phyloP scores from a whole-genome alignment of 139 green algal species.

The Edaphochlamys debaryana region DNA sequence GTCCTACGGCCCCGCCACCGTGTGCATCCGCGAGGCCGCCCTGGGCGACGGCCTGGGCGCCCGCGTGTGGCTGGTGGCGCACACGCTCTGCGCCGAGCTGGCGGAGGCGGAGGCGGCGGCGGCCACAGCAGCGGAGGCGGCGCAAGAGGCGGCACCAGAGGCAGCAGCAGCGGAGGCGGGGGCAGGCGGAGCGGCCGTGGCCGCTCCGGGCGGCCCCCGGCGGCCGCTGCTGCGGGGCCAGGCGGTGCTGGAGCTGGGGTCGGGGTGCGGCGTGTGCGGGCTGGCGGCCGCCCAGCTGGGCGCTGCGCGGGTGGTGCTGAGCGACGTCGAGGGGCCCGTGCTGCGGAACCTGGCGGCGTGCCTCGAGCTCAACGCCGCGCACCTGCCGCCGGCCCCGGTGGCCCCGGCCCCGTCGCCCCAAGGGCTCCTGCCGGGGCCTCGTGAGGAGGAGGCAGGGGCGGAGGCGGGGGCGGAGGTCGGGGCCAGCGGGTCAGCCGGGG shows the following conservation, averaged over 20 bases:
- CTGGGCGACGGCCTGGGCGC: conserved; percentile 83
- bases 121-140: no score
- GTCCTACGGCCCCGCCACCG: conserved; percentile 51
- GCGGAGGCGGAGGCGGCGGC: background rate
- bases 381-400: no score
- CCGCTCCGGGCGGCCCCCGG: background rate
- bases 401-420: no score
- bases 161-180: conserved; percentile 17
- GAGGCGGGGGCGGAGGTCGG: background rate
- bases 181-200: no score
- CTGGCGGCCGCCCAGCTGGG: conserved; percentile 80
- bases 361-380: conserved; percentile 67
- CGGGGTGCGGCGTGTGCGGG: conserved; percentile 79
- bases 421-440: background rate
- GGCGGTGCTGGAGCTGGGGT: conserved; percentile 84
- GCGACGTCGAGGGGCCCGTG: conserved; percentile 74
- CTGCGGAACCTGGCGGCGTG: conserved; percentile 74
- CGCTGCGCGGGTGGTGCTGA: conserved; percentile 72
- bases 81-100: conserved; percentile 66
- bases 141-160: no score
- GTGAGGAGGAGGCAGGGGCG: background rate
- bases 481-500: background rate
- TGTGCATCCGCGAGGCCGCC: conserved; percentile 72
- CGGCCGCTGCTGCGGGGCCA: conserved; percentile 52
- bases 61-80: conserved; percentile 76